These are phyloP conservation scores for Cercospora sp. DNA, from an alignment of 2,329 filamentous ascomycete genomes.

Conservation along the genomic window DNA sequence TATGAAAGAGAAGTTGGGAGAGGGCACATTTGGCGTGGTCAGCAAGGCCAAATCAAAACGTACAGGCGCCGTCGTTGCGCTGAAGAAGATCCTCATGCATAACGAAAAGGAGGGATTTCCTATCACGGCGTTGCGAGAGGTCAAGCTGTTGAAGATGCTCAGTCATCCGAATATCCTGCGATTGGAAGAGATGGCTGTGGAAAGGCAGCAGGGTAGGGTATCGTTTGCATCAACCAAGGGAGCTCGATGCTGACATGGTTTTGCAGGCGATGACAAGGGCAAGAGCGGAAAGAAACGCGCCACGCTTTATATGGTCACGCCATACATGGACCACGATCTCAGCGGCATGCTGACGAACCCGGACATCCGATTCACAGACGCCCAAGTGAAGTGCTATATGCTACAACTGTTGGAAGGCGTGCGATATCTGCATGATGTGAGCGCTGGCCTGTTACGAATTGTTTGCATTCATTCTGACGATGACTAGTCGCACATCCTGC, in stretches of 20 bases:
- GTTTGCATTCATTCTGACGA: background rate
- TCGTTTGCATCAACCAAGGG: background rate
- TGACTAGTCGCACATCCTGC: slow-evolving; percentile 66
- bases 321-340: slow-evolving; percentile 99
- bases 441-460: slow-evolving; percentile 8
- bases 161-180: slow-evolving; percentile 84
- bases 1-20: slow-evolving; percentile 74
- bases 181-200: slow-evolving; percentile 94
- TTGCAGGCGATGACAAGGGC: slow-evolving; percentile 36
- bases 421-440: slow-evolving; percentile 79
- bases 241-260: slow-evolving; percentile 12
- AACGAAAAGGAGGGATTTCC: slow-evolving; percentile 99
- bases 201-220: slow-evolving; percentile 70
- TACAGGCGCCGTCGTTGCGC: slow-evolving; percentile 73
- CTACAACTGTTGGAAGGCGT: slow-evolving; percentile 87
- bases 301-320: slow-evolving; percentile 97
- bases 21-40: slow-evolving; percentile 96
- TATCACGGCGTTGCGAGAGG: slow-evolving; percentile 96
- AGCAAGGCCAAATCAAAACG: slow-evolving; percentile 81
- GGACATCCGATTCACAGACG: slow-evolving; percentile 78
- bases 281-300: slow-evolving; percentile 59
- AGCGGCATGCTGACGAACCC: slow-evolving; percentile 95
- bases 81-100: slow-evolving; percentile 99
- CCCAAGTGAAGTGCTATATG: slow-evolving; percentile 98
- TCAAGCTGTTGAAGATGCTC: slow-evolving; percentile 95